Evolutionary conservation across 371 early-diverging fungal genomes (phyloP).

Genomic region (Apophysomyces ossiformis): DNA sequence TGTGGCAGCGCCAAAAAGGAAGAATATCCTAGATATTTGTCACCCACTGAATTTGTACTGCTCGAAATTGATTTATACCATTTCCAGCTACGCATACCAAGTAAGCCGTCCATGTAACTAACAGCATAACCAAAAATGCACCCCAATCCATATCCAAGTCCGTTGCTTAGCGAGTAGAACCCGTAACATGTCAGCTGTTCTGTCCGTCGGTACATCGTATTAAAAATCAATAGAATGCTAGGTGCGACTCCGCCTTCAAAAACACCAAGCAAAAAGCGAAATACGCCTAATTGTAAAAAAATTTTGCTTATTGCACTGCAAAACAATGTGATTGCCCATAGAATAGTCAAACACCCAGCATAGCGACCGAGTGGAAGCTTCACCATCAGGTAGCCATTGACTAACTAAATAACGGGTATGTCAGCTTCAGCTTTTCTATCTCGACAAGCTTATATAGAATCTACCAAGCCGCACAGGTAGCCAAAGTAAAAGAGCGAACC

Average conservation of each 20-base stretch:
- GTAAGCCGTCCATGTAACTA: conserved; percentile 13
- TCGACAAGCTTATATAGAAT: too few species aligned
- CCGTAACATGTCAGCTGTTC: background rate
- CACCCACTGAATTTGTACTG: background rate
- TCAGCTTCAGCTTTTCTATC: too few species aligned
- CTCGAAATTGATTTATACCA: background rate
- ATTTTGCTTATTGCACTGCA: conserved; percentile 16
- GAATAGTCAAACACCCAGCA: conserved; percentile 16
- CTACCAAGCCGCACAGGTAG: background rate
- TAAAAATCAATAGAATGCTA: background rate
- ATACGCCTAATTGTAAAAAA: conserved; percentile 29
- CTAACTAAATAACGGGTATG: conserved; percentile 6
- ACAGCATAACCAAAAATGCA: background rate
- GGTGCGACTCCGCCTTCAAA: conserved; percentile 34
- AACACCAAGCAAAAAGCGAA: conserved; percentile 36
- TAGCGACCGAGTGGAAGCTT: conserved; percentile 19
- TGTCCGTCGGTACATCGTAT: background rate
- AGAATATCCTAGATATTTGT: conserved; percentile 33
- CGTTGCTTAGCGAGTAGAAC: background rate
- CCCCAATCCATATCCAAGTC: background rate
- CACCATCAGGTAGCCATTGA: conserved; percentile 31
- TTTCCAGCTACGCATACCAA: conserved; percentile 34
- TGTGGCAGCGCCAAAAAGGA: conserved; percentile 40
- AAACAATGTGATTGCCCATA: conserved; percentile 24
- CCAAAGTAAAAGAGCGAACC: conserved; percentile 32